Conservation (phyloP, 108 stramenopile species). For the Fistulifera pelliculosa region DNA sequence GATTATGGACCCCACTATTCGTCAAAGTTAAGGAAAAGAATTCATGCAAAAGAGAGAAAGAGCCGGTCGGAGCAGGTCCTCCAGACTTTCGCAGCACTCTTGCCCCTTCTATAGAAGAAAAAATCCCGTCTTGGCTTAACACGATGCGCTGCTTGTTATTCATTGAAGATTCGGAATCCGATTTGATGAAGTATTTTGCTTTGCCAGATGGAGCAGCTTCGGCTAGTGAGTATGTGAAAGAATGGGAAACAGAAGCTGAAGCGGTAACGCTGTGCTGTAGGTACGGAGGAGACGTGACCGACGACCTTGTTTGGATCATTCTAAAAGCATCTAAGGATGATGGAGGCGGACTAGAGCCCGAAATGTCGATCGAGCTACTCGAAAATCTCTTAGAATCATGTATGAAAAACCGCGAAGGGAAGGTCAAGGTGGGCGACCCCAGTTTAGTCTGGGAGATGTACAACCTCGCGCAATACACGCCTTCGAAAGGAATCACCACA, state of each 20-base stretch:
- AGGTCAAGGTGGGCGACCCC: conserved; percentile 18
- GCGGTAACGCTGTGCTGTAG: conserved; percentile 30
- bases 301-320: conserved; percentile 54
- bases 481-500: conserved; percentile 3
- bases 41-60: conserved; percentile 14
- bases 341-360: conserved; percentile 5
- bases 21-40: conserved; percentile 1
- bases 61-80: conserved; percentile 33
- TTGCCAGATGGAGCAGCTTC: background rate
- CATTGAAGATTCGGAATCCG: conserved; percentile 33
- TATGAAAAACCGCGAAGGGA: conserved; percentile 6
- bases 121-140: conserved; percentile 24
- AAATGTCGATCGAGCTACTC: conserved; percentile 37
- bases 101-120: conserved; percentile 13
- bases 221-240: background rate
- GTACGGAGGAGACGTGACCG: conserved; percentile 50
- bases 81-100: conserved; percentile 41
- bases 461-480: conserved; percentile 38
- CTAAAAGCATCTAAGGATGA: conserved; percentile 13
- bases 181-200: conserved; percentile 26
- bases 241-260: conserved; percentile 24
- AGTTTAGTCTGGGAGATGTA: conserved; percentile 47
- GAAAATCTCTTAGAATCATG: conserved; percentile 56
- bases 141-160: conserved; percentile 49
- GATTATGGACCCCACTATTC: conserved; percentile 31